These are phyloP conservation scores for Umbilicaria muhlenbergii DNA, from an alignment of 495 filamentous ascomycete genomes.

Conservation along the genomic window DNA sequence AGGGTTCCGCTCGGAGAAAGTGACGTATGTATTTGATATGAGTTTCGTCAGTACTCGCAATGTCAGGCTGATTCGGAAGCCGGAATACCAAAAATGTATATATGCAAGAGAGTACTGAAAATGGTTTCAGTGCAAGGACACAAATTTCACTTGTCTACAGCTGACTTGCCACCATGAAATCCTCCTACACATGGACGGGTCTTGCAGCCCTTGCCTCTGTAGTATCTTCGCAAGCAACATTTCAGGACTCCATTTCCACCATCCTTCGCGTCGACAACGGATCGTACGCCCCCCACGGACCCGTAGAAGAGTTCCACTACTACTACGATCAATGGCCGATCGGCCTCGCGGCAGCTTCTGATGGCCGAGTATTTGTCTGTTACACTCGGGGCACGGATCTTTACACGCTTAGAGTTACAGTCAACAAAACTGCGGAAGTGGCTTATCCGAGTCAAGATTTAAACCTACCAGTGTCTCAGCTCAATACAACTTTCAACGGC, in stretches of 20 bases:
- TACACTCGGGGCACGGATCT: slow-evolving; percentile 20
- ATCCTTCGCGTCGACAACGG: slow-evolving; percentile 21
- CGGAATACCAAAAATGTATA: too few species aligned
- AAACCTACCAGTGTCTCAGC: slow-evolving; percentile 17
- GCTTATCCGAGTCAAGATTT: slow-evolving; percentile 19
- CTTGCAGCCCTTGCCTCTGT: too few species aligned
- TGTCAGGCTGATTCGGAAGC: too few species aligned
- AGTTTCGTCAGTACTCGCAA: too few species aligned
- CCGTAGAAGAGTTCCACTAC: slow-evolving; percentile 23
- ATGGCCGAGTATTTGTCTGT: slow-evolving; percentile 23
- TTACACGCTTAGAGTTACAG: slow-evolving; percentile 22
- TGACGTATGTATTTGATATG: too few species aligned
- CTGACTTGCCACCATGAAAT: too few species aligned
- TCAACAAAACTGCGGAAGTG: slow-evolving; percentile 20
- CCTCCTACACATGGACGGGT: too few species aligned
- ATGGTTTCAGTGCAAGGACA: too few species aligned
- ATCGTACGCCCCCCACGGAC: slow-evolving; percentile 15
- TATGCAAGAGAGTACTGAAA: too few species aligned
- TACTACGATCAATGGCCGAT: slow-evolving; percentile 30
- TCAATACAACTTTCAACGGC: slow-evolving; percentile 16
- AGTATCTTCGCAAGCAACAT: slow-evolving; percentile 3
- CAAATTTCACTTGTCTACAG: too few species aligned
- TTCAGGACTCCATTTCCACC: slow-evolving; percentile 12
- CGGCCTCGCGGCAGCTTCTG: slow-evolving; percentile 21
- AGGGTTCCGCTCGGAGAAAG: too few species aligned